phyloP scores from a whole-genome alignment of 2,329 filamentous ascomycete genomes.

The Pyrenophora seminiperda region DNA sequence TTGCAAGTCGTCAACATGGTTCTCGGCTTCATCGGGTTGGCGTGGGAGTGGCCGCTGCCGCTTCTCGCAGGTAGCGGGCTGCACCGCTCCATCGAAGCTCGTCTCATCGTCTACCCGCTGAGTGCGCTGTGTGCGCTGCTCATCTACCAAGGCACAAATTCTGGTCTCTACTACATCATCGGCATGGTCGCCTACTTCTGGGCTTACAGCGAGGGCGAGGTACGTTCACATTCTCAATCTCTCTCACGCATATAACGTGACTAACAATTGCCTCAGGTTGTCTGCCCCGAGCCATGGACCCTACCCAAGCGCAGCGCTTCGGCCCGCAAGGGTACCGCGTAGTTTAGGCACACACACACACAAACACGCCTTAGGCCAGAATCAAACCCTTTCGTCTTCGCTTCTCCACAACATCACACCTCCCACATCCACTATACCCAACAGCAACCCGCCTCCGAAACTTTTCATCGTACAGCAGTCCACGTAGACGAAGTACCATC shows the following conservation, averaged over 20 bases:
- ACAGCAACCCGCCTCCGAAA: no score
- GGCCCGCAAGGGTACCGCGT: constrained; percentile 27
- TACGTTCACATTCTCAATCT: constrained; percentile 55
- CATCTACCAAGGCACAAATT: constrained; percentile 90
- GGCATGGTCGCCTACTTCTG: constrained; percentile 90
- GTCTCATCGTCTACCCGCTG: constrained; percentile 81
- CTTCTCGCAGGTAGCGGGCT: constrained; percentile 76
- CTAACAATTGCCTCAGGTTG: constrained; percentile 45
- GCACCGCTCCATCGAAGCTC: constrained; percentile 85
- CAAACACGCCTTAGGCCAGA: not conserved
- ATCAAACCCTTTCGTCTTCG: constrained; percentile 2
- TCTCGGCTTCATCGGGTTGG: constrained; percentile 76
- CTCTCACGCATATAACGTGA: not conserved
- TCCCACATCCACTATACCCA: no score
- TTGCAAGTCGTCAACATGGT: constrained; percentile 90
- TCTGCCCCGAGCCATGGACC: constrained; percentile 58
- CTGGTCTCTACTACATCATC: constrained; percentile 88
- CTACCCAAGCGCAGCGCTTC: constrained; percentile 52
- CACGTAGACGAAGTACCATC: constrained; percentile 9
- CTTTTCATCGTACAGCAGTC: constrained; percentile 4
- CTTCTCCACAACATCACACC: constrained; percentile 1
- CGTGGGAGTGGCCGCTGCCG: constrained; percentile 86
- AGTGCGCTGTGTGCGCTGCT: constrained; percentile 74
- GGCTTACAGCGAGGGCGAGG: constrained; percentile 97
- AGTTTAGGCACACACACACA: not conserved